phyloP scores from a whole-genome alignment of 1,284 basidiomycete species.

The Abortiporus biennis region DNA sequence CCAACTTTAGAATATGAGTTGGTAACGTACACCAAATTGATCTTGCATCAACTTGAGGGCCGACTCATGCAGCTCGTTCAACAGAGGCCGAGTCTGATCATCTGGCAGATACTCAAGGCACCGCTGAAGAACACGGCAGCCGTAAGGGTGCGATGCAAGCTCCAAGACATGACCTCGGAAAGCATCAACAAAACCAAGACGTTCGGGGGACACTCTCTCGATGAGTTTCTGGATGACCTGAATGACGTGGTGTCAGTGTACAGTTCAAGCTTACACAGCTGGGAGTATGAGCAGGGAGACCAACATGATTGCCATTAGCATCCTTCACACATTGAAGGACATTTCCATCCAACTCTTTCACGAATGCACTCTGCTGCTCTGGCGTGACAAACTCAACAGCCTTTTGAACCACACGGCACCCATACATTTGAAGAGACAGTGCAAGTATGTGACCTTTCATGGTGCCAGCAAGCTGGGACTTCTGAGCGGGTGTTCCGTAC shows the following conservation, averaged over 20 bases:
- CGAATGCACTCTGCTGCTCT: conserved; percentile 73
- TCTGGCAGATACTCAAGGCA: conserved; percentile 84
- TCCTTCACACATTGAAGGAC: conserved; percentile 89
- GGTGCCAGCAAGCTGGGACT: conserved; percentile 61
- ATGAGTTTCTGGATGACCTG: conserved; percentile 83
- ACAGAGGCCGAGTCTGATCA: conserved; percentile 61
- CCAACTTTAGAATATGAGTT: no score
- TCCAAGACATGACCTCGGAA: conserved; percentile 84
- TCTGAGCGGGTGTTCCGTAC: conserved; percentile 76
- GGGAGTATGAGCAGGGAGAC: conserved; percentile 15
- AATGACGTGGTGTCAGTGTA: conserved; percentile 2
- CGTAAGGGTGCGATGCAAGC: conserved; percentile 88
- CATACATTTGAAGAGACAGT: conserved; percentile 92
- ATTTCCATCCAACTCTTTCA: conserved; percentile 78
- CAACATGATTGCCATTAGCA: conserved; percentile 92
- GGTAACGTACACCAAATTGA: conserved; percentile 73
- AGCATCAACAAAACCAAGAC: conserved; percentile 70
- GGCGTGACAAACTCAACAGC: conserved; percentile 80
- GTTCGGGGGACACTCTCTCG: conserved; percentile 71
- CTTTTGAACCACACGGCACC: conserved; percentile 90
- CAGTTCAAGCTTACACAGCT: not conserved
- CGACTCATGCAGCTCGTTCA: conserved; percentile 82
- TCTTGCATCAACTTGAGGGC: conserved; percentile 75
- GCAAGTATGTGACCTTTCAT: conserved; percentile 80
- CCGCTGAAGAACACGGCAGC: conserved; percentile 92